Evolutionary conservation across 106 monocot genomes (phyloP).

Genomic region (Dioscorea zingiberensis): DNA sequence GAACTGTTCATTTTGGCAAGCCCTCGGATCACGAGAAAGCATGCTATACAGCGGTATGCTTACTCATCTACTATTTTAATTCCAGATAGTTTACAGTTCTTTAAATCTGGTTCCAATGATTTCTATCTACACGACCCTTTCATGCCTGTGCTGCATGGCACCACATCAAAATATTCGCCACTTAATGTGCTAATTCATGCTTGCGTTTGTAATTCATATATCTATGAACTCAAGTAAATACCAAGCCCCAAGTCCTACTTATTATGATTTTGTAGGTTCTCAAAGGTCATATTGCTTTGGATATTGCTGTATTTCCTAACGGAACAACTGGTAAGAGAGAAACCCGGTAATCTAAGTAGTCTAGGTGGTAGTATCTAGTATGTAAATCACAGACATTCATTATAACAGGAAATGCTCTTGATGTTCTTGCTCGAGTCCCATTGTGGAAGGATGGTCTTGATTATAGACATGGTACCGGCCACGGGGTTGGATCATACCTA

Average conservation of each 20-base stretch:
- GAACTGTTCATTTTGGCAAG: slow-evolving; percentile 98
- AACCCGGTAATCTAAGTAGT: neutral
- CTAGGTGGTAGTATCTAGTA: too few relatives aligned
- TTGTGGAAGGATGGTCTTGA: slow-evolving; percentile 94
- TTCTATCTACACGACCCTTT: too few relatives aligned
- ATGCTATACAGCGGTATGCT: slow-evolving; percentile 87
- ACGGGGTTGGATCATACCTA: slow-evolving; percentile 90
- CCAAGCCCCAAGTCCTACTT: neutral
- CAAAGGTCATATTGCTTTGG: slow-evolving; percentile 95
- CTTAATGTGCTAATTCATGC: too few relatives aligned
- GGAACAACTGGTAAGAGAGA: slow-evolving; percentile 74
- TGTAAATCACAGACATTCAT: neutral
- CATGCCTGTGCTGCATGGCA: too few relatives aligned
- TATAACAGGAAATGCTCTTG: slow-evolving; percentile 76
- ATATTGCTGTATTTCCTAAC: slow-evolving; percentile 79
- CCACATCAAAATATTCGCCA: neutral
- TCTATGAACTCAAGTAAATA: too few relatives aligned
- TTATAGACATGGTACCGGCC: slow-evolving; percentile 96
- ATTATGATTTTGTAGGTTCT: slow-evolving; percentile 52
- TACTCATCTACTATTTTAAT: neutral
- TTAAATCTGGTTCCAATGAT: neutral
- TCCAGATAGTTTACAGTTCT: neutral
- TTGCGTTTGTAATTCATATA: too few relatives aligned
- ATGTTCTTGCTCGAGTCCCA: slow-evolving; percentile 87
- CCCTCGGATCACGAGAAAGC: slow-evolving; percentile 93